Conservation (phyloP, 1,284 basidiomycete species). For the Austropuccinia psidii region DNA sequence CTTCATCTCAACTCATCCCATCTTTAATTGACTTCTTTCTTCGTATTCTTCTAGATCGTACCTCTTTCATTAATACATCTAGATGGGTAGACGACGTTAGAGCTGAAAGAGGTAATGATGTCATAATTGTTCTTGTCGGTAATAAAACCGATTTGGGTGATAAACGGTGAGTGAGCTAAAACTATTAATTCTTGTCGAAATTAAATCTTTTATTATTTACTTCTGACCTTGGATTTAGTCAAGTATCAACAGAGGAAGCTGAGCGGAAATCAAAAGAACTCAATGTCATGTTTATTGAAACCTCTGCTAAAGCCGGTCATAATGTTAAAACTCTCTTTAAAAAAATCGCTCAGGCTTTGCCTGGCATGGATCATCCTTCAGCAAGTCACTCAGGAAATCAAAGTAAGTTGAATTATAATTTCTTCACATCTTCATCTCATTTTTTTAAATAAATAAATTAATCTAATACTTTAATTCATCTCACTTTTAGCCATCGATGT, state of each 20-base stretch:
- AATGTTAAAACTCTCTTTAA: constrained; percentile 99
- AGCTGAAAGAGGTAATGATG: constrained; percentile 93
- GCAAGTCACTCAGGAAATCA: constrained; percentile 54
- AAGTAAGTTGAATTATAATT: constrained; percentile 43
- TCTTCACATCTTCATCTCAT: neutral
- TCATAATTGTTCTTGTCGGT: constrained; percentile 96
- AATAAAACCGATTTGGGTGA: constrained; percentile 98
- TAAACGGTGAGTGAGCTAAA: constrained; percentile 59
- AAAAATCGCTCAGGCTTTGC: constrained; percentile 96
- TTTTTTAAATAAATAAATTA: neutral
- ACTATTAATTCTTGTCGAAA: constrained; percentile 30
- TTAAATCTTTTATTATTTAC: neutral
- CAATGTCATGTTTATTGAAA: constrained; percentile 98
- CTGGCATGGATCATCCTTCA: constrained; percentile 80
- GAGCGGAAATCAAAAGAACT: constrained; percentile 86
- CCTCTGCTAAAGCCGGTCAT: constrained; percentile 96
- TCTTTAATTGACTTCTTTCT: neutral
- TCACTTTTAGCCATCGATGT: constrained; percentile 43
- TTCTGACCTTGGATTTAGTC: constrained; percentile 53
- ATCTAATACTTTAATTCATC: neutral
- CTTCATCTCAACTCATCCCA: neutral
- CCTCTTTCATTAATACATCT: constrained; percentile 90
- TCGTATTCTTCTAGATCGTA: constrained; percentile 61
- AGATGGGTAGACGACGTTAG: constrained; percentile 99
- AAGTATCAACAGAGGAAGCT: constrained; percentile 98